A percentile compares a stretch with the other conserved stretches of the same genome.
phyloP scores from a whole-genome alignment of 139 green algal genomes.

The Microglena sp. region DNA sequence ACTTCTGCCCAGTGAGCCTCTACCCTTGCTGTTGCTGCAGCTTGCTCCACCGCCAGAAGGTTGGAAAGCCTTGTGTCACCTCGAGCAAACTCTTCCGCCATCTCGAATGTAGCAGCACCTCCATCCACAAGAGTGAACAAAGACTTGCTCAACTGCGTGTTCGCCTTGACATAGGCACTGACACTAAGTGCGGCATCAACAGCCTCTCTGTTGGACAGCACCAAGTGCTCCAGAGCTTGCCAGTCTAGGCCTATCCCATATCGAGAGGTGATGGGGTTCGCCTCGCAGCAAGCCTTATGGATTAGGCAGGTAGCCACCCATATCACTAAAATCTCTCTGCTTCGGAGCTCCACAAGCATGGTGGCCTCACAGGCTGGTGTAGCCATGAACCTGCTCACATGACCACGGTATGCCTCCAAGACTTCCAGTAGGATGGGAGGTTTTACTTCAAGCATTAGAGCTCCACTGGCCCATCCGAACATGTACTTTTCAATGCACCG shows the following conservation, averaged over 20 bases:
- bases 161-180: conserved; percentile 30
- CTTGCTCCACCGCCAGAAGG: conserved; percentile 14
- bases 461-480: conserved; percentile 15
- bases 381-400: conserved; percentile 2
- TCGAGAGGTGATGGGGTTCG: too few relatives aligned
- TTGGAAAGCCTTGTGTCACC: background rate
- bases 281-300: background rate
- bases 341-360: conserved; percentile 33
- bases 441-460: background rate
- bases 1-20: conserved; percentile 31
- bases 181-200: conserved; percentile 26
- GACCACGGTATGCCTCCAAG: conserved; percentile 23
- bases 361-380: background rate
- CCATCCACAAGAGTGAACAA: conserved; percentile 16
- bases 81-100: conserved; percentile 20
- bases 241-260: conserved; percentile 18
- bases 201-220: conserved; percentile 26
- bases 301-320: conserved; percentile 37
- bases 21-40: conserved; percentile 8
- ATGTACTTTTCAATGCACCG: conserved; percentile 24
- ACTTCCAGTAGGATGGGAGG: conserved; percentile 11
- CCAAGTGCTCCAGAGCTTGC: conserved; percentile 33
- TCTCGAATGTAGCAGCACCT: conserved; percentile 13
- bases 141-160: too few relatives aligned
- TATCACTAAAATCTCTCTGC: conserved; percentile 27